These are phyloP conservation scores for Xerocomellus intermedius DNA, from an alignment of 768 basidiomycete species.

Conservation along the genomic window DNA sequence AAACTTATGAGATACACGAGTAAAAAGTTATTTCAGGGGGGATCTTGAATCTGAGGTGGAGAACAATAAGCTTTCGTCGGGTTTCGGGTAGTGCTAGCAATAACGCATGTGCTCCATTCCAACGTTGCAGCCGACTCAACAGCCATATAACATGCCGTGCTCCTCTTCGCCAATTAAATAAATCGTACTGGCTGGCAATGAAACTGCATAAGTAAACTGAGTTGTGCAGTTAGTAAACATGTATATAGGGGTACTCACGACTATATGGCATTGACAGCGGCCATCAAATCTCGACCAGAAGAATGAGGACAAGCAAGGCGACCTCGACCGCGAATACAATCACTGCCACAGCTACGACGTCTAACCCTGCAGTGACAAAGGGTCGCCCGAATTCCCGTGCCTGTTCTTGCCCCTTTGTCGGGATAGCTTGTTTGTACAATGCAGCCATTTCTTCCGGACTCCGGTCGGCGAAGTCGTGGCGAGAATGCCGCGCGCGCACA, in stretches of 20 bases:
- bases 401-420: slow-evolving; percentile 60
- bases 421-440: slow-evolving; percentile 38
- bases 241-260: slow-evolving; percentile 6
- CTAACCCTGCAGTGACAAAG: slow-evolving; percentile 80
- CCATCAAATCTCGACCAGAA: slow-evolving; percentile 28
- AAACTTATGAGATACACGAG: slow-evolving; percentile 3
- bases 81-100: background rate
- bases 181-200: slow-evolving; percentile 7
- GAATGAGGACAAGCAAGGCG: slow-evolving; percentile 59
- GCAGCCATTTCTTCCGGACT: slow-evolving; percentile 33
- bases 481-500: slow-evolving; percentile 61
- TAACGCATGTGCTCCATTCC: background rate
- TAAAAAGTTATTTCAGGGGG: slow-evolving; percentile 10
- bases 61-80: slow-evolving; percentile 10
- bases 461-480: slow-evolving; percentile 75
- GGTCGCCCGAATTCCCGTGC: slow-evolving; percentile 70
- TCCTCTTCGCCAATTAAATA: slow-evolving; percentile 10
- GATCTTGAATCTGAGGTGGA: slow-evolving; percentile 22
- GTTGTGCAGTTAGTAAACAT: background rate
- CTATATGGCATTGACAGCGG: slow-evolving; percentile 15
- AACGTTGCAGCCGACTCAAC: background rate
- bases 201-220: background rate
- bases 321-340: slow-evolving; percentile 67
- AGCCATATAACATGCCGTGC: slow-evolving; percentile 3
- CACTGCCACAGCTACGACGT: slow-evolving; percentile 53